Percentiles rank a stretch among this genome's conserved stretches.
These are phyloP conservation scores for Poronia punctata DNA, from an alignment of 495 filamentous ascomycete species.

Conservation along the genomic window DNA sequence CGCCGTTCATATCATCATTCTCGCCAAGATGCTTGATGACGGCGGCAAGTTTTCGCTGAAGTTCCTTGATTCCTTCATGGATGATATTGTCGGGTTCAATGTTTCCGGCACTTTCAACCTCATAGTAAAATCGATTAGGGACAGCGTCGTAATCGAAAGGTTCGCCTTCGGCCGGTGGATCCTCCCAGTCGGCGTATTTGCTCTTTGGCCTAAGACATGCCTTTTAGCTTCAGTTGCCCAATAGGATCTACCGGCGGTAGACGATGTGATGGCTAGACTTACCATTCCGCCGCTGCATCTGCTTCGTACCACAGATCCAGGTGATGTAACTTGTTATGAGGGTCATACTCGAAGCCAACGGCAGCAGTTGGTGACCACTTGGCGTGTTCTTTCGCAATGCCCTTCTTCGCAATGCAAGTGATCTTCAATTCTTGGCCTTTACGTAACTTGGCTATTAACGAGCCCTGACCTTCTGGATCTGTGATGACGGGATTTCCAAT, in stretches of 20 bases:
- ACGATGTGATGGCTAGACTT: constrained; percentile 31
- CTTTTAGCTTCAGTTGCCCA: constrained; percentile 2
- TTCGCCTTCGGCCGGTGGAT: constrained; percentile 69
- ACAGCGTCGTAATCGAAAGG: constrained; percentile 87
- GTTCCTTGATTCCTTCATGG: constrained; percentile 77
- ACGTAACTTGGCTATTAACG: constrained; percentile 80
- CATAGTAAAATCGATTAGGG: constrained; percentile 79
- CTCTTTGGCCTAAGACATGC: constrained; percentile 62
- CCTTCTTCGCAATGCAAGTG: constrained; percentile 92
- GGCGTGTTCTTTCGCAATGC: constrained; percentile 96
- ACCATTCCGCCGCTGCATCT: constrained; percentile 84
- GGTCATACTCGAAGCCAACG: constrained; percentile 96
- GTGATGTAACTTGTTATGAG: constrained; percentile 86
- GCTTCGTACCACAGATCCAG: constrained; percentile 90
- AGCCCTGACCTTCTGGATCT: constrained; percentile 73
- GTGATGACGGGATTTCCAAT: constrained; percentile 75
- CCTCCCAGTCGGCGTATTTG: constrained; percentile 81
- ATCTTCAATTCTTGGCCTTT: constrained; percentile 83
- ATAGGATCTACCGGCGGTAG: not conserved
- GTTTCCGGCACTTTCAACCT: constrained; percentile 83
- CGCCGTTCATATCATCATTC: constrained; percentile 45
- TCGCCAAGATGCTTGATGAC: constrained; percentile 69
- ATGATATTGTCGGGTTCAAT: constrained; percentile 83
- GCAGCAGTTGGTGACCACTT: constrained; percentile 93
- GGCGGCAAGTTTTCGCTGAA: constrained; percentile 82